Base-by-base conservation (phyloP, 108 stramenopile species). In the Aurantiochytrium sp. region DNA sequence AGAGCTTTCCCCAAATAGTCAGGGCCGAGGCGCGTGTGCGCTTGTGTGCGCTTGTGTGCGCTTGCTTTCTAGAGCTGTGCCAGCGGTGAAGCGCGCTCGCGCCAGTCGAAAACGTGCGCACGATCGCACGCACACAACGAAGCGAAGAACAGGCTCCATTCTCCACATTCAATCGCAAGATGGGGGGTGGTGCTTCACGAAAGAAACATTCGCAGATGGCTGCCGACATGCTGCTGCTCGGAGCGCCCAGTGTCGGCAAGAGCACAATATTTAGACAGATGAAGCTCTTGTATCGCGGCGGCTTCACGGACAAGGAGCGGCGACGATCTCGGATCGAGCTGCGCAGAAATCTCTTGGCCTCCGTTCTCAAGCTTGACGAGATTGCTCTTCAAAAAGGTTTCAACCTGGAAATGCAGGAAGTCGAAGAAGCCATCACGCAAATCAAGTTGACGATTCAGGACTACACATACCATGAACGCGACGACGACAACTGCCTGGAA, bases 221-320 rank as follows among this genome's bases (percentile, higher is more conserved):
- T 12, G 76, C 76, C 10, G 51, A 83, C 76, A 83, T 83, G 76
- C 51, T 83, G 19, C 49, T 83, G 51, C 76, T 83, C 76, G 76
- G 76, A 6, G 76, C 76, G 10, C 76, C 76, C 2, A 83, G 76
- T 23, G 76, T 83, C 14, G 76, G 76, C 51, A 83, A 83, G 28
- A 53, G 49, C n/a, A 83, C 76, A 12, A 28, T 83, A 21, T 83
- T 83, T 35, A 10, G 76, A 16, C 76, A 83, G 28, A 83, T 83
- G 76, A 83, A 83, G 4, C 76, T 83, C 10, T 1, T 83, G 18
- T 83, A 83, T 23, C 45, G 76, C 0, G 76, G 51, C 45, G 76
- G 76, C 6, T 83, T 83, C 51, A 83, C 76, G 12, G 49, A 10
- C 0, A 23, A 83, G 19, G 76, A 83, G 51, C 76, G 76, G 25